Percentiles rank a stretch among this genome's conserved stretches.
phyloP scores from a whole-genome alignment of 441 rosid species.

The Hypseocharis bilobata region DNA sequence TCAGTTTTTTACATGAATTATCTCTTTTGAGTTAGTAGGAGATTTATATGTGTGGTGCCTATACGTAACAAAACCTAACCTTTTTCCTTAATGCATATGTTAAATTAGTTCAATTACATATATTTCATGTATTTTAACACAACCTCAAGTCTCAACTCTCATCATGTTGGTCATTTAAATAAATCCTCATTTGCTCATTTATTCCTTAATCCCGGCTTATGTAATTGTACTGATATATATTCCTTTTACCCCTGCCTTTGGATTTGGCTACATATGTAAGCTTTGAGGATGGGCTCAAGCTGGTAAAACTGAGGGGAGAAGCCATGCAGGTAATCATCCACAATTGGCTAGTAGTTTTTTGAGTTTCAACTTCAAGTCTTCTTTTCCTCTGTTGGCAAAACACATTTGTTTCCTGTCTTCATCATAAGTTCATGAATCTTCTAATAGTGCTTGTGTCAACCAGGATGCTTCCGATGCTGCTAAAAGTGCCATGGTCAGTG shows the following conservation, averaged over 20 bases:
- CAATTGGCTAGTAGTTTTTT: constrained; percentile 8
- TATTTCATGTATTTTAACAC: too few species aligned
- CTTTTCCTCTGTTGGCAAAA: too few species aligned
- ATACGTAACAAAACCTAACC: too few species aligned
- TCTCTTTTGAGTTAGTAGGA: background rate
- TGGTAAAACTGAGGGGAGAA: constrained; percentile 90
- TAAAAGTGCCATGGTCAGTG: constrained; percentile 85
- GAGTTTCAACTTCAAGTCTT: too few species aligned
- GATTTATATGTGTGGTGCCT: background rate
- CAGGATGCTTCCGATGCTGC: constrained; percentile 98
- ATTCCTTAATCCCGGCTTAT: background rate
- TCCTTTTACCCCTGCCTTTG: background rate
- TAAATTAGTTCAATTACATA: too few species aligned
- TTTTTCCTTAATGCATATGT: too few species aligned
- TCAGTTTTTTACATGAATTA: background rate
- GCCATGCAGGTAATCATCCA: constrained; percentile 71
- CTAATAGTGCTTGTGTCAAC: background rate
- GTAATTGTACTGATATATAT: background rate
- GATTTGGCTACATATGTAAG: constrained; percentile 30
- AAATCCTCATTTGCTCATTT: background rate
- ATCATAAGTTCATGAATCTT: background rate
- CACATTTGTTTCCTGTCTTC: background rate
- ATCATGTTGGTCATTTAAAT: too few species aligned
- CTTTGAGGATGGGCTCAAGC: constrained; percentile 91
- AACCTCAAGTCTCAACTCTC: too few species aligned